These are phyloP conservation scores for Fusarium sp. DNA, from an alignment of 2,329 filamentous ascomycete genomes.

Conservation along the genomic window DNA sequence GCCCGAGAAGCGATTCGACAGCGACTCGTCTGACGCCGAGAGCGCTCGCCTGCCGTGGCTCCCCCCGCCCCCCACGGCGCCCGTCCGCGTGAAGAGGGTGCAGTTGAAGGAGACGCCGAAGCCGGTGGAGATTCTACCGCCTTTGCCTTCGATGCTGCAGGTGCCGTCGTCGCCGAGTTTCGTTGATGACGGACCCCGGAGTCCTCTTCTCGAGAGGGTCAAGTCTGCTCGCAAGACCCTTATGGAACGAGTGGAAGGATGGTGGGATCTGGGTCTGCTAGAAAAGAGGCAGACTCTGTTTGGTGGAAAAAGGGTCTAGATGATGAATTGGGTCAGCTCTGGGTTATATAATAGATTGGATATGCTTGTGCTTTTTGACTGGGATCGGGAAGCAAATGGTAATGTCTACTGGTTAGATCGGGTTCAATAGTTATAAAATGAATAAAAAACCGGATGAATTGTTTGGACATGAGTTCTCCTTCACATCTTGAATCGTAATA, in stretches of 20 bases:
- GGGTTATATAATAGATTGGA: conserved; percentile 28
- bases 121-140: conserved; percentile 45
- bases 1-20: conserved; percentile 46
- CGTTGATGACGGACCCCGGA: conserved; percentile 31
- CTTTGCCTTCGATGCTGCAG: conserved; percentile 43
- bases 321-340: conserved; percentile 14
- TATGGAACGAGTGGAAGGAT: conserved; percentile 61
- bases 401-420: conserved; percentile 47
- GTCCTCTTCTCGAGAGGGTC: conserved; percentile 40
- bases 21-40: conserved; percentile 46
- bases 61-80: conserved; percentile 52
- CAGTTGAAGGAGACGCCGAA: conserved; percentile 35
- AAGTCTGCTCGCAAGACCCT: conserved; percentile 59
- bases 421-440: conserved; percentile 25
- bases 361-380: conserved; percentile 17
- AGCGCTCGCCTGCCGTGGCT: conserved; percentile 44
- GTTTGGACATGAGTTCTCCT: conserved; percentile 12
- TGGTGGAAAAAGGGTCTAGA: conserved; percentile 34
- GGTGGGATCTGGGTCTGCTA: conserved; percentile 65
- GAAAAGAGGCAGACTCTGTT: conserved; percentile 55
- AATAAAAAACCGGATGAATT: conserved; percentile 27
- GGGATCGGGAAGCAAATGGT: conserved; percentile 23
- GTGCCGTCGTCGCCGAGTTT: conserved; percentile 34
- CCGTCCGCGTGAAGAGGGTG: conserved; percentile 38
- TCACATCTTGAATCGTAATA: conserved; percentile 2